Conservation (phyloP, 371 early-diverging fungal genomes). For the Mortierella sp. region DNA sequence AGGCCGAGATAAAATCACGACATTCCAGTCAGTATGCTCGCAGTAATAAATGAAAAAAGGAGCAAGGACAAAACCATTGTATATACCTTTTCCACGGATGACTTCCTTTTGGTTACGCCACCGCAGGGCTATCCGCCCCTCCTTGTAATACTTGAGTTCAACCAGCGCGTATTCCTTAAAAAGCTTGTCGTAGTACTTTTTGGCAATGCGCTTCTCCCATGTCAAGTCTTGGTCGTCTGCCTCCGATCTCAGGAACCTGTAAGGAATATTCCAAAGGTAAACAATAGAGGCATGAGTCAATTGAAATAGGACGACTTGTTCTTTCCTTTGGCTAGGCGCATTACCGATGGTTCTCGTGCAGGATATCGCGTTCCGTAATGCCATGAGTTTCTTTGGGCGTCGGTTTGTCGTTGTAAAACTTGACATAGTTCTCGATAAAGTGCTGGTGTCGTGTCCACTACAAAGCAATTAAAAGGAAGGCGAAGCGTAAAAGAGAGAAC, state of each 20-base stretch:
- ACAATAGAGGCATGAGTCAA: neutral
- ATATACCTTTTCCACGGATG: constrained; percentile 78
- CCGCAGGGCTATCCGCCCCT: constrained; percentile 84
- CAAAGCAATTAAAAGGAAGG: neutral
- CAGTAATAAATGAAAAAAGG: neutral
- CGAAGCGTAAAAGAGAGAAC: neutral
- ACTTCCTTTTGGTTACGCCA: constrained; percentile 90
- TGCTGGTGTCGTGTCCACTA: constrained; percentile 42
- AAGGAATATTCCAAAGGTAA: neutral
- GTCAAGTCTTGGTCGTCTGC: constrained; percentile 61
- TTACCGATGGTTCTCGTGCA: constrained; percentile 77
- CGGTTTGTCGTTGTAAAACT: constrained; percentile 11
- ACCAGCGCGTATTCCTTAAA: constrained; percentile 90
- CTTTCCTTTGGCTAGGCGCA: constrained; percentile 17
- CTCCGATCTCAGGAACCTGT: constrained; percentile 67
- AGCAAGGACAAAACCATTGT: neutral
- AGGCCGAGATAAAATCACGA: neutral
- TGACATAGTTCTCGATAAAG: constrained; percentile 36
- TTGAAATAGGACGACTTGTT: neutral
- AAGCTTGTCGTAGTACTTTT: constrained; percentile 87
- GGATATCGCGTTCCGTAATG: constrained; percentile 66
- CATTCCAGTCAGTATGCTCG: neutral
- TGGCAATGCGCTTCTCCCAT: constrained; percentile 88
- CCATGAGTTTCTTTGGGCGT: constrained; percentile 14
- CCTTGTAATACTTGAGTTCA: constrained; percentile 81